Conservation (phyloP, 805 yeast species). For the Ogataea salicorniae region DNA sequence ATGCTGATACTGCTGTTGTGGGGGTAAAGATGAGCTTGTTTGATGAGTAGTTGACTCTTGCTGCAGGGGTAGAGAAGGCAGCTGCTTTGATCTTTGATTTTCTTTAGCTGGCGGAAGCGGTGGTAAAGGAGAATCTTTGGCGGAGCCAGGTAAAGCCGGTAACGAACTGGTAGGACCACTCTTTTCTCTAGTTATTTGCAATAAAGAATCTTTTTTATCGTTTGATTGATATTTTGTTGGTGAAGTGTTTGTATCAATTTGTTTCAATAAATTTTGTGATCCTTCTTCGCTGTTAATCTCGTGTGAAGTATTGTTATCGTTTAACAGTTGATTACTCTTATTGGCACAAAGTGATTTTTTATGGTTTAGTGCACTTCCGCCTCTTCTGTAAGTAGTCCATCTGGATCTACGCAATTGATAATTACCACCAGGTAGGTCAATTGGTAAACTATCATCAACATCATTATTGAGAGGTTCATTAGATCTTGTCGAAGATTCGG, state of each 20-base stretch:
- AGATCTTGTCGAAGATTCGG: slow-evolving; percentile 8
- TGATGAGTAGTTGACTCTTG: not conserved
- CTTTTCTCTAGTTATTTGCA: slow-evolving; percentile 3
- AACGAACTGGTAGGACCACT: slow-evolving; percentile 13
- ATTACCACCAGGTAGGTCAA: slow-evolving; percentile 15
- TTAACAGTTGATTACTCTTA: not conserved
- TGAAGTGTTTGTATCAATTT: not conserved
- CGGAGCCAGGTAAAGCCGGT: slow-evolving; percentile 7
- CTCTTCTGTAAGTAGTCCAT: slow-evolving; percentile 47
- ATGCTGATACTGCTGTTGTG: slow-evolving; percentile 7
- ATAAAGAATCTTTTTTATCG: not conserved
- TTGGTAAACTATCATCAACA: slow-evolving; percentile 6
- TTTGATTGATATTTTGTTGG: not conserved
- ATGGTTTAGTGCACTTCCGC: slow-evolving; percentile 15
- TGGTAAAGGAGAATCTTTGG: slow-evolving; percentile 14
- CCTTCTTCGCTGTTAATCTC: slow-evolving; percentile 8
- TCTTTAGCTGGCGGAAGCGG: slow-evolving; percentile 8
- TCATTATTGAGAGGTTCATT: slow-evolving; percentile 24
- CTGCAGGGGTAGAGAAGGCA: not conserved
- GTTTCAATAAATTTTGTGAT: slow-evolving; percentile 7
- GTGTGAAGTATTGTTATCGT: too few species aligned
- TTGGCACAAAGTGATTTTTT: slow-evolving; percentile 1
- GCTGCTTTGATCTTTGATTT: slow-evolving; percentile 1
- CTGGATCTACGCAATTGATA: slow-evolving; percentile 37
- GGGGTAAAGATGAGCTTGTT: not conserved